Percentiles rank a stretch among this genome's conserved stretches.
Conservation (phyloP, 1,139 yeast species). For the Spathaspora jeffriesii region DNA sequence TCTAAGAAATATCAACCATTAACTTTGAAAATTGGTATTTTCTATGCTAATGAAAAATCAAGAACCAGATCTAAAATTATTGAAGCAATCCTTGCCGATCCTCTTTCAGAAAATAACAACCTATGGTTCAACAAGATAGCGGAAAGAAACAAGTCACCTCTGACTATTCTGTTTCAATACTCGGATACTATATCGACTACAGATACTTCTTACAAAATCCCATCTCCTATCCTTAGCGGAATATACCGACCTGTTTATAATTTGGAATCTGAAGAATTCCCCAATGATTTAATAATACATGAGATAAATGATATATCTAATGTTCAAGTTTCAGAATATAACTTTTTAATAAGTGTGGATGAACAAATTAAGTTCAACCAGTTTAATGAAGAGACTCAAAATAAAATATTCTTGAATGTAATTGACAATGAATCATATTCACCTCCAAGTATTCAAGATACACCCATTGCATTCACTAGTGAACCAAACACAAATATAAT, state of each 20-base stretch:
- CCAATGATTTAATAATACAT: slow-evolving; percentile 25
- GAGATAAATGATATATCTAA: slow-evolving; percentile 27
- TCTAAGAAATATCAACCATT: slow-evolving; percentile 7
- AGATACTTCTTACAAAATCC: slow-evolving; percentile 18
- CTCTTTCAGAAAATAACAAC: slow-evolving; percentile 33
- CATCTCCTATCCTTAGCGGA: slow-evolving; percentile 38
- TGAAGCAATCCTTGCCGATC: slow-evolving; percentile 43
- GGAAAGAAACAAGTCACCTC: slow-evolving; percentile 18
- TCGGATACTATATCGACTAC: slow-evolving; percentile 8
- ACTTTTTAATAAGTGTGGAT: slow-evolving; percentile 32
- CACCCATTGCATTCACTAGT: slow-evolving; percentile 23
- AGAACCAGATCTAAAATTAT: slow-evolving; percentile 26
- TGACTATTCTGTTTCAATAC: slow-evolving; percentile 16
- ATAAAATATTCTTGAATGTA: slow-evolving; percentile 31
- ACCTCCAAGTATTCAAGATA: slow-evolving; percentile 34
- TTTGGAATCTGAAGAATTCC: slow-evolving; percentile 6
- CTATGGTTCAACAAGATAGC: slow-evolving; percentile 31
- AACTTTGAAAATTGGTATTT: slow-evolving; percentile 30
- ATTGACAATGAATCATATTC: slow-evolving; percentile 44
- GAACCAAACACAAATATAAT: slow-evolving; percentile 25
- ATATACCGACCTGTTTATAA: slow-evolving; percentile 25
- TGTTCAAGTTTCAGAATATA: slow-evolving; percentile 19
- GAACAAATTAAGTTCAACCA: slow-evolving; percentile 19
- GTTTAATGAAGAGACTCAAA: slow-evolving; percentile 17
- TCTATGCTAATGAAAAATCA: slow-evolving; percentile 23